Percentiles rank a stretch among this genome's conserved stretches.
These are phyloP conservation scores for Scheffersomyces cryptocercus DNA, from an alignment of 1,139 yeast species.

Conservation along the genomic window DNA sequence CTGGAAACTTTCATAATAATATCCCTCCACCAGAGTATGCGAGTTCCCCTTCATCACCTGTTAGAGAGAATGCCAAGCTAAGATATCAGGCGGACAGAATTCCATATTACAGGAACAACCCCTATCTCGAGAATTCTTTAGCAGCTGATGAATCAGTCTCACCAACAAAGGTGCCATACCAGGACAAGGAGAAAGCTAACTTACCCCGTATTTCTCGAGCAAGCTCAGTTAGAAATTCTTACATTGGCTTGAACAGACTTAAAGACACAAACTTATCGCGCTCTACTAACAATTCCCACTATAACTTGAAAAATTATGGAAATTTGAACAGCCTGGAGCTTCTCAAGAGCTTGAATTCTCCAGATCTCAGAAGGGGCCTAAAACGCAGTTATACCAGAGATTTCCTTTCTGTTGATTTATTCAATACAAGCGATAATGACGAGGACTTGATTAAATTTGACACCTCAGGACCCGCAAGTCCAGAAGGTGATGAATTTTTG, in stretches of 20 bases:
- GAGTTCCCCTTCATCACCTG: neutral
- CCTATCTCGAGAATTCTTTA: conserved; percentile 19
- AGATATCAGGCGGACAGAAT: conserved; percentile 27
- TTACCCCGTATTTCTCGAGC: conserved; percentile 35
- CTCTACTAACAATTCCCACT: conserved; percentile 19
- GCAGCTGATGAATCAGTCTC: neutral
- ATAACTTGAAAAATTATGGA: conserved; percentile 13
- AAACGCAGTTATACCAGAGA: neutral
- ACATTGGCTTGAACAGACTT: conserved; percentile 41
- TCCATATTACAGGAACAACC: conserved; percentile 25
- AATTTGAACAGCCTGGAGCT: neutral
- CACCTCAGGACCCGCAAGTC: neutral
- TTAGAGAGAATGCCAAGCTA: conserved; percentile 5
- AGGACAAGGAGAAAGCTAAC: conserved; percentile 27
- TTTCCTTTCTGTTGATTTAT: neutral
- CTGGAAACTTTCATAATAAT: conserved; percentile 28
- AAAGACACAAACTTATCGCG: conserved; percentile 30
- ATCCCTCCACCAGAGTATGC: neutral
- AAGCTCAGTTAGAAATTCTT: conserved; percentile 34
- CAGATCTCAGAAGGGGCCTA: conserved; percentile 5
- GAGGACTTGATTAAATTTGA: neutral
- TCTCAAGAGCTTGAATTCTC: conserved; percentile 2
- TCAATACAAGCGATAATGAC: neutral
- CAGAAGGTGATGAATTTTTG: conserved; percentile 1
- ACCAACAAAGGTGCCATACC: too few relatives aligned